Evolutionary conservation across 345 rosid species (phyloP), one percentile per base, ranked within the genome.

Genomic region (Ricinus communis): DNA sequence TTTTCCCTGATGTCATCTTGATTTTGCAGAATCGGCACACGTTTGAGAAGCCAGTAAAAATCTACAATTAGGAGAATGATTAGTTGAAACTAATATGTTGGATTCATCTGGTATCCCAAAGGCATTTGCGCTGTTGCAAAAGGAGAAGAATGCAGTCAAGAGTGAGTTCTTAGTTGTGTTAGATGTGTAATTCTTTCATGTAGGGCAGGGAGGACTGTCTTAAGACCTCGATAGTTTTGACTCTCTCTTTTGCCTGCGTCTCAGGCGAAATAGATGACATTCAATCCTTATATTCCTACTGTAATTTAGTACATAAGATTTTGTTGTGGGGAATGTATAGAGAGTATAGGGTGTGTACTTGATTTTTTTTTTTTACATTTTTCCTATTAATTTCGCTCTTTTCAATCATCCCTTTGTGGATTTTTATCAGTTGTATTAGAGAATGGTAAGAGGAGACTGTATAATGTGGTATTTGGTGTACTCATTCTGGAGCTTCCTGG

Each of bases 321-420:
- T 86, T 80, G 85, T 74, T 62, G 66, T 28, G 74, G 79, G 67
- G 79, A 59, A 73, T 81, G 84, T 83, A 83, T 71, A 83, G 82
- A 58, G 76, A 82, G 77, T 82, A 83, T 77, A 83, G 87, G 40
- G 71, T 76, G 77, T 53, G 28, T 30, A 9, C 24, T 52, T 14
- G 57, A 72, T 38, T 40, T 41, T 19, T 69, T 43, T 45, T 24
- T 33, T 22, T 16, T 5, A 24, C 13, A 25, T 22, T 16, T 22
- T 31, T 31, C 38, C n/a, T n/a, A n/a, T n/a, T n/a, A n/a, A 6
- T 51, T 51, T 28, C 66, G 24, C 11, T 41, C 58, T 69, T 69
- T 69, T 21, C 18, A 64, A 64, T 27, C 51, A 46, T 45, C 68
- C 38, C 53, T 64, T 24, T 7, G 63, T 70, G 69, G 45, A 69